A percentile compares a stretch with the other conserved stretches of the same genome.
Conservation (phyloP, 2,329 filamentous ascomycete species). For the Berkeleyomyces rouxiae region DNA sequence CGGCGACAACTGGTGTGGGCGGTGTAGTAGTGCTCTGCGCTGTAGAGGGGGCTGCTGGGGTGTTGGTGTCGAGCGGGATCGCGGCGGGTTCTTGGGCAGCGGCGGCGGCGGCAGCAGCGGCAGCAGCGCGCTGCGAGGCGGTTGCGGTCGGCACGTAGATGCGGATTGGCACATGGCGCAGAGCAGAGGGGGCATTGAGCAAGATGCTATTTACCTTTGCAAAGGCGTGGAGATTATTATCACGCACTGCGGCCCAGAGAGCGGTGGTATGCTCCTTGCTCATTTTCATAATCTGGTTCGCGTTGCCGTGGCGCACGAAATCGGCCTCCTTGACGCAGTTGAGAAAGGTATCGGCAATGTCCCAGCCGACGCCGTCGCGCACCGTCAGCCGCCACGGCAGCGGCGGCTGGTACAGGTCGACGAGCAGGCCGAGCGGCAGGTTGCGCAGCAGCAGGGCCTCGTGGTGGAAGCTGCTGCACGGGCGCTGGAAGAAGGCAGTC, state of each 20-base stretch:
- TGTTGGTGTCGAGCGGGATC: not conserved
- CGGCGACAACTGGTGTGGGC: conserved; percentile 13
- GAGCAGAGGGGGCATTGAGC: conserved; percentile 54
- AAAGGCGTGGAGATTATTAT: conserved; percentile 60
- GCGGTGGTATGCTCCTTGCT: conserved; percentile 69
- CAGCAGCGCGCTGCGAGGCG: conserved; percentile 23
- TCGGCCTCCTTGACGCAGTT: conserved; percentile 61
- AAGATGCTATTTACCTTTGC: conserved; percentile 59
- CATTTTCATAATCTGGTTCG: conserved; percentile 77
- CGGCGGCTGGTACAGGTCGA: conserved; percentile 38
- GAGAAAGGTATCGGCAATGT: conserved; percentile 45
- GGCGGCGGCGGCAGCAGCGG: conserved; percentile 9
- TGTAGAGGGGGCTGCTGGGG: conserved; percentile 18
- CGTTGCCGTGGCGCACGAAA: conserved; percentile 73
- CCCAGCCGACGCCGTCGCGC: conserved; percentile 38
- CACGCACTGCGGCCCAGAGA: conserved; percentile 65
- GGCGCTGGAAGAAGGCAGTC: conserved; percentile 32
- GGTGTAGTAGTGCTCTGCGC: conserved; percentile 14
- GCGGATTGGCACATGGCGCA: conserved; percentile 73
- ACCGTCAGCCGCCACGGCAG: conserved; percentile 40
- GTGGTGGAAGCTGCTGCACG: conserved; percentile 43
- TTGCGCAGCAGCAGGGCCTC: conserved; percentile 37
- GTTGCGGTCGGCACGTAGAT: conserved; percentile 65
- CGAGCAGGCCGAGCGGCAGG: conserved; percentile 35
- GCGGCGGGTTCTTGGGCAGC: not conserved